Conservation (phyloP, 2,329 filamentous ascomycete genomes). For the Diplodia seriata region DNA sequence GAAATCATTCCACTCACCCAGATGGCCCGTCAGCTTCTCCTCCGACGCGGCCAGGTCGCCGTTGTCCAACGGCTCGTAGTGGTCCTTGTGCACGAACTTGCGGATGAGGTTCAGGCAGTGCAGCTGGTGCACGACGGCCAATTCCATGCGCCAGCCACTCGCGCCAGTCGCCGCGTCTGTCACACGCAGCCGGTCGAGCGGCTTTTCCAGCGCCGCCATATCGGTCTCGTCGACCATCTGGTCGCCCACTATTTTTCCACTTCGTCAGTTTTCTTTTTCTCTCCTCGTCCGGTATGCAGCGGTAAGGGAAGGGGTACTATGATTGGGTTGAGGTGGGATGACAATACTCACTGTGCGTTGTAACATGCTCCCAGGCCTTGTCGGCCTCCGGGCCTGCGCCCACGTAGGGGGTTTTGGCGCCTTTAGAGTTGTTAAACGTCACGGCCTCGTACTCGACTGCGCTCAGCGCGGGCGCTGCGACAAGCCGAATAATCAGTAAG, state of each 20-base stretch:
- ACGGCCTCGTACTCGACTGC: conserved; percentile 21
- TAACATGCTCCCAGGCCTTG: conserved; percentile 63
- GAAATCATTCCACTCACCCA: conserved; percentile 1
- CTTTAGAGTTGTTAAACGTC: conserved; percentile 25
- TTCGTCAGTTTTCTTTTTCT: conserved; percentile 36
- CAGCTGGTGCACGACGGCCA: conserved; percentile 42
- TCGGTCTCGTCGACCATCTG: conserved; percentile 65
- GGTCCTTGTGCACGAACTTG: conserved; percentile 45
- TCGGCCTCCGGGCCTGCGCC: conserved; percentile 65
- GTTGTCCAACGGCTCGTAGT: conserved; percentile 41
- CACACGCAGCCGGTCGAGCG: conserved; percentile 60
- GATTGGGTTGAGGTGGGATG: too few relatives aligned
- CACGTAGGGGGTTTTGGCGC: conserved; percentile 52
- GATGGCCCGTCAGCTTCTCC: neutral
- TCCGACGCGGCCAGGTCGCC: conserved; percentile 41
- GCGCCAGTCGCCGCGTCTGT: conserved; percentile 63
- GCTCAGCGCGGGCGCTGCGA: conserved; percentile 21
- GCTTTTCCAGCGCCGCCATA: conserved; percentile 61
- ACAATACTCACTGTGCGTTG: conserved; percentile 48
- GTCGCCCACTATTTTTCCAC: conserved; percentile 59
- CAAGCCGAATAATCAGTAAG: neutral
- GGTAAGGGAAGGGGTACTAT: too few relatives aligned
- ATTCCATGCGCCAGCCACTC: conserved; percentile 37
- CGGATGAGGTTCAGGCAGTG: conserved; percentile 48
- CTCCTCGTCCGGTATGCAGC: too few relatives aligned